Evolutionary conservation across 2,329 filamentous ascomycete species (phyloP), one percentile per base, ranked within the genome.

Genomic region (Purpureocillium takamizusanense): DNA sequence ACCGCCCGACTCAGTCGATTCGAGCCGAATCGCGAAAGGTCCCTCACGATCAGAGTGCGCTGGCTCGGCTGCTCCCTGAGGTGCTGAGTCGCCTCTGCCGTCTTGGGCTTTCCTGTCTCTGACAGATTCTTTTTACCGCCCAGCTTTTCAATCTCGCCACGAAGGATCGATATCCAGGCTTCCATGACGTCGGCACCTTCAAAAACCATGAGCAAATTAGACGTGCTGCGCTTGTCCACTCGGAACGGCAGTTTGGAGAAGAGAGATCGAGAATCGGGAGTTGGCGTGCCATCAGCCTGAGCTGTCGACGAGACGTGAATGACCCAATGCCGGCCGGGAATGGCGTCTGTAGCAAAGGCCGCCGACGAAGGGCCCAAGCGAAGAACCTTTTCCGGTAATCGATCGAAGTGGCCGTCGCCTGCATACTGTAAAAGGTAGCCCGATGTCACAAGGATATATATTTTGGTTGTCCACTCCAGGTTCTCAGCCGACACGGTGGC

Each of bases 301-400:
- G 78, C 76, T 8, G 69, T 65, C 28, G 85, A 81, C 3, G 78
- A 81, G 16, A 90, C 76, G 48, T 87, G 84, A 12, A 90, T 59
- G 6, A 90, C 86, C 77, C 83, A 89, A 51, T 88, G 84, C 43
- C 77, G 78, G 6, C 86, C 86, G 3, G 84, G 83, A 39, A 90
- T 86, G 12, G 83, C 68, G 54, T 92, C 86, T 47, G 79, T 87
- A 2, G 81, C 86, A 56, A 87, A 90, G 5, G 83, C 86, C 10
- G 83, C 84, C 3, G 85, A 89, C 35, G 83, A 74, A 45, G 77
- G 79, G n/a, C 77, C 76, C 4, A 92, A 64, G 35, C 81, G 78
- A 41, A 90, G 63, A 27, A 84, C 69, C 56, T 81, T 86, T 56
- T 92, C 86, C 0, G 86, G 86, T 10, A 80, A 57, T 17, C 85